These are phyloP conservation scores for Ophiosphaerella korrae DNA, from an alignment of 2,329 filamentous ascomycete species.

Conservation along the genomic window DNA sequence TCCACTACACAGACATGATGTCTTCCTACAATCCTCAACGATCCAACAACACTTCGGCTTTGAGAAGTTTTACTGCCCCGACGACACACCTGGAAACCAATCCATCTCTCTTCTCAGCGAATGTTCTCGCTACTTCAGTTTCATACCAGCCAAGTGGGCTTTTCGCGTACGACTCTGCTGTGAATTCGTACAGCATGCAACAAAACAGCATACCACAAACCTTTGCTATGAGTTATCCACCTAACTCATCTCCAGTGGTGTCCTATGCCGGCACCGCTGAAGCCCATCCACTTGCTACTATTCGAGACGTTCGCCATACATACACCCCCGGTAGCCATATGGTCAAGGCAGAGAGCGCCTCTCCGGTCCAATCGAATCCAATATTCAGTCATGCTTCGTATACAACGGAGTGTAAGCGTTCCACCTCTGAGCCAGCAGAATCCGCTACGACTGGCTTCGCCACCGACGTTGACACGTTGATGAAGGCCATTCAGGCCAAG, in stretches of 20 bases:
- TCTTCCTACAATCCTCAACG: slow-evolving; percentile 39
- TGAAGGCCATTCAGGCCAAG: slow-evolving; percentile 84
- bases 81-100: slow-evolving; percentile 42
- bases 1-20: slow-evolving; percentile 37
- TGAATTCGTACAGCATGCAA: slow-evolving; percentile 47
- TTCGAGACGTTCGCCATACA: slow-evolving; percentile 35
- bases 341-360: slow-evolving; percentile 52
- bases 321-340: slow-evolving; percentile 35
- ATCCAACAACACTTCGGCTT: slow-evolving; percentile 28
- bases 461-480: slow-evolving; percentile 85
- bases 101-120: slow-evolving; percentile 42
- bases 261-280: slow-evolving; percentile 31
- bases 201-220: slow-evolving; percentile 16
- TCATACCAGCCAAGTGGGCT: slow-evolving; percentile 42
- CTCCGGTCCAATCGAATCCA: slow-evolving; percentile 49
- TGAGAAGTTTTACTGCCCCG: slow-evolving; percentile 37
- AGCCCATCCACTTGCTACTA: slow-evolving; percentile 31
- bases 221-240: slow-evolving; percentile 34
- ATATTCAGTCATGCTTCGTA: slow-evolving; percentile 45
- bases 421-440: slow-evolving; percentile 51
- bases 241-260: slow-evolving; percentile 31
- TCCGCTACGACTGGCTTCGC: slow-evolving; percentile 65
- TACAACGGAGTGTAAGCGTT: slow-evolving; percentile 50
- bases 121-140: slow-evolving; percentile 35
- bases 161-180: slow-evolving; percentile 42